Percentiles rank a stretch among this genome's conserved stretches.
Evolutionary conservation across 306 rosid genomes (phyloP).

Genomic region (Lathyrus sativus): DNA sequence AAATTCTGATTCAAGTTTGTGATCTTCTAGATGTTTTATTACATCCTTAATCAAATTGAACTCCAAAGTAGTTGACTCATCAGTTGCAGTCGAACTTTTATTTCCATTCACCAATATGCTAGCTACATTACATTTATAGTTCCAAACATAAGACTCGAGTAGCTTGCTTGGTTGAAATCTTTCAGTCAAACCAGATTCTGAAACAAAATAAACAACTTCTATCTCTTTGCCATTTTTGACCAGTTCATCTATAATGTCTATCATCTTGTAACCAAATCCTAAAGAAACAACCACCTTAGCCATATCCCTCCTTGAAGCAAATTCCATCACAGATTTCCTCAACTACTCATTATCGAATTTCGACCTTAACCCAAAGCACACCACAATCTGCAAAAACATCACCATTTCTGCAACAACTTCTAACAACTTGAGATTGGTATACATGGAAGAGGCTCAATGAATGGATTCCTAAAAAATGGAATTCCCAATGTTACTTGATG

Average conservation of each 20-base stretch:
- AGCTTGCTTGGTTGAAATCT: conserved; percentile 61
- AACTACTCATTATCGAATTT: conserved; percentile 55
- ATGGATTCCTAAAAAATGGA: conserved; percentile 85
- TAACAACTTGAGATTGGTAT: conserved; percentile 73
- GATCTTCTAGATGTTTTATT: conserved; percentile 81
- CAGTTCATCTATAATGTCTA: no score
- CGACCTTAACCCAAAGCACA: conserved; percentile 52
- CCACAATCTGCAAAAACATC: conserved; percentile 78
- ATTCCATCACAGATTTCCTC: conserved; percentile 61
- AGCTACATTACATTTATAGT: conserved; percentile 55
- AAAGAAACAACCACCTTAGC: conserved; percentile 67
- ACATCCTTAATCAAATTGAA: conserved; percentile 61
- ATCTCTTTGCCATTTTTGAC: conserved; percentile 72
- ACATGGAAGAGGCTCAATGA: conserved; percentile 77
- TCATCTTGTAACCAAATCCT: conserved; percentile 57
- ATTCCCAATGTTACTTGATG: conserved; percentile 83
- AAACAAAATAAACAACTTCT: conserved; percentile 85
- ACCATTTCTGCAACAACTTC: conserved; percentile 82
- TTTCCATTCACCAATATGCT: conserved; percentile 52
- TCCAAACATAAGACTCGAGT: conserved; percentile 60
- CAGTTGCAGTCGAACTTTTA: conserved; percentile 57
- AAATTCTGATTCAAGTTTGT: conserved; percentile 77
- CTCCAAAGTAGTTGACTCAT: conserved; percentile 62
- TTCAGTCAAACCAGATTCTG: conserved; percentile 76
- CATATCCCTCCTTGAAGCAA: conserved; percentile 77